Evolutionary conservation across 805 yeast genomes (phyloP).

Genomic region (Maudiozyma bulderi): DNA sequence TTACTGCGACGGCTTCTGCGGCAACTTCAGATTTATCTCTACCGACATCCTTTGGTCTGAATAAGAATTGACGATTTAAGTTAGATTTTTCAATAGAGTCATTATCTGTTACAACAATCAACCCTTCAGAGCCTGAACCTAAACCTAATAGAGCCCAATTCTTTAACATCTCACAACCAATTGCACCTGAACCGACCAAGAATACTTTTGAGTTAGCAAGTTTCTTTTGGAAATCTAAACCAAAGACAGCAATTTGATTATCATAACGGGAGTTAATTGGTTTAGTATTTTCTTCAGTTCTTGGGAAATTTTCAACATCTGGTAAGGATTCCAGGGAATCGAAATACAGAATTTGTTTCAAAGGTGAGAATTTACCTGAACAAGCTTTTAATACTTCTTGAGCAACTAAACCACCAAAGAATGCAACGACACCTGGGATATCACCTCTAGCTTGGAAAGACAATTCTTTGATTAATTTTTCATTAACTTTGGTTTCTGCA

Average conservation of each 20-base stretch:
- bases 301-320: slow-evolving; percentile 40
- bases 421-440: slow-evolving; percentile 79
- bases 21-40: slow-evolving; percentile 85
- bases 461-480: slow-evolving; percentile 56
- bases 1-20: slow-evolving; percentile 66
- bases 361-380: slow-evolving; percentile 90
- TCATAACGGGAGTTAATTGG: slow-evolving; percentile 83
- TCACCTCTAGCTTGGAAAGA: slow-evolving; percentile 87
- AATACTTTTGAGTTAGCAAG: slow-evolving; percentile 74
- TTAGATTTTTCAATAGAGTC: slow-evolving; percentile 94
- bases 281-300: slow-evolving; percentile 62
- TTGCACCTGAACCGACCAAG: slow-evolving; percentile 95
- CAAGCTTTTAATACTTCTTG: slow-evolving; percentile 94
- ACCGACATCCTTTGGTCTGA: slow-evolving; percentile 92
- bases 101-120: slow-evolving; percentile 73
- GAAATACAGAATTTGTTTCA: slow-evolving; percentile 84
- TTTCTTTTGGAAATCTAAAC: slow-evolving; percentile 61
- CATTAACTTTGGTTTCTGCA: slow-evolving; percentile 45
- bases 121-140: slow-evolving; percentile 85
- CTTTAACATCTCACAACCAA: slow-evolving; percentile 97
- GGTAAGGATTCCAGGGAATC: slow-evolving; percentile 93
- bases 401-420: slow-evolving; percentile 88
- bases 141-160: slow-evolving; percentile 97
- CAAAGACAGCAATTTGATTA: slow-evolving; percentile 91
- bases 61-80: slow-evolving; percentile 90